Percentiles rank a stretch among this genome's conserved stretches.
These are phyloP conservation scores for Pseudogymnoascus sp. DNA, from an alignment of 2,329 filamentous ascomycete species.

Conservation along the genomic window DNA sequence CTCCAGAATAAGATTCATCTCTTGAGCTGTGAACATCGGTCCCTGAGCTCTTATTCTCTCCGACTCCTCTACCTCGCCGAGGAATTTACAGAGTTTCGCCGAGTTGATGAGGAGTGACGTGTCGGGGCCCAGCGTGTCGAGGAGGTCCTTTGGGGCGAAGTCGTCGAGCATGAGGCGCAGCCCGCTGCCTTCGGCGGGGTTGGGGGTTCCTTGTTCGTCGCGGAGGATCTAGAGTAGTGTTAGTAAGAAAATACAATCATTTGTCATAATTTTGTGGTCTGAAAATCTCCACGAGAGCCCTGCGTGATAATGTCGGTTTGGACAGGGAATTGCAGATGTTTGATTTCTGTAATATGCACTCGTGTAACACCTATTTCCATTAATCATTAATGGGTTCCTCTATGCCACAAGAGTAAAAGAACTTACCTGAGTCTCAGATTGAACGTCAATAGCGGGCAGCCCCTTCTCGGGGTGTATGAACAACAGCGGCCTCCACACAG, in stretches of 20 bases:
- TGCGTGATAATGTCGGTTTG: neutral
- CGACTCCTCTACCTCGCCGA: neutral
- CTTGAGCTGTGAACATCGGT: too few relatives aligned
- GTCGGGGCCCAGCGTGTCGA: neutral
- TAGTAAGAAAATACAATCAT: constrained; percentile 23
- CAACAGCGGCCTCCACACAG: neutral
- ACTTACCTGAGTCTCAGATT: neutral
- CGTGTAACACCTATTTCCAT: neutral
- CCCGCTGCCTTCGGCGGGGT: neutral
- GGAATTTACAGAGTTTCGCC: neutral
- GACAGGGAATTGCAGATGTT: neutral
- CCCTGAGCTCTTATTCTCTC: neutral
- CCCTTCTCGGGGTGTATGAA: neutral
- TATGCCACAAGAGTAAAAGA: neutral
- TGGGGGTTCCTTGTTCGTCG: neutral
- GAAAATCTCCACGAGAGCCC: neutral
- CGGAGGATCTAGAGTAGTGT: neutral
- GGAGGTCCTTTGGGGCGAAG: neutral
- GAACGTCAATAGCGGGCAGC: too few relatives aligned
- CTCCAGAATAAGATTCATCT: too few relatives aligned
- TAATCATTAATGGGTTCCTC: neutral
- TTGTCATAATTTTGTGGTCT: neutral
- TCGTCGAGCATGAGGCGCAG: neutral
- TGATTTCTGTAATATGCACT: neutral
- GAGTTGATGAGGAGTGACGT: neutral